Evolutionary conservation across 2,329 filamentous ascomycete species (phyloP), one percentile per base, ranked within the genome.

Genomic region (Dactylellina sp.): DNA sequence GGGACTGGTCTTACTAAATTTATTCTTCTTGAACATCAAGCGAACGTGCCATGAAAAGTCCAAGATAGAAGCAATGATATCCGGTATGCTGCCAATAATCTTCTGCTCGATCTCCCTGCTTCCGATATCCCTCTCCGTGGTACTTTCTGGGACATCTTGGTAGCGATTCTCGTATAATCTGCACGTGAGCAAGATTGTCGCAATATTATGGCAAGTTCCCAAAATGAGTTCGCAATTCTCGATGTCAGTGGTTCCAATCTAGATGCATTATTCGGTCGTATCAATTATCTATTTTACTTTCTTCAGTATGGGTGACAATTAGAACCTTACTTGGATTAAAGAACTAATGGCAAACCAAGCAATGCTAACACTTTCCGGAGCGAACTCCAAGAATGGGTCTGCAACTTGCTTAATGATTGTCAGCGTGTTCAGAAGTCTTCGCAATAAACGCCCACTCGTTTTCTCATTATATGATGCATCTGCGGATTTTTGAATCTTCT

Each of bases 211-310:
- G n/a, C 70, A 74, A n/a, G 70, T 61, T 6, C 61, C 46, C 14
- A 66, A 57, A 12, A 74, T 74, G n/a, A 74, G 40, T 25, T 74
- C 70, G 42, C 70, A 74, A 18, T 63, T 74, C 22, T 74, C 61
- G 2, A 74, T n/a, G 24, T 74, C 70, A 9, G 53, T 44, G 11
- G 40, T 55, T 14, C 61, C 70, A 61, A 74, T 52, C 70, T 74
- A 59, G 9, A 1, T 7, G 22, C 12, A 32, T 14, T n/a, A n/a
- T n/a, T n/a, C n/a, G n/a, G n/a, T n/a, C n/a, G n/a, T n/a, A n/a
- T n/a, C n/a, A n/a, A n/a, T n/a, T n/a, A n/a, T 24, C 0, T 1
- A 2, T 35, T 7, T 16, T 24, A 18, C 7, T 59, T 16, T 24
- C 28, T 24, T 44, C 53, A 32, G 32, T 40, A 6, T 35, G 11